Percentiles rank a stretch among this genome's conserved stretches.
These are phyloP conservation scores for Saccharomyces jurei DNA, from an alignment of 805 yeast genomes.

Conservation along the genomic window DNA sequence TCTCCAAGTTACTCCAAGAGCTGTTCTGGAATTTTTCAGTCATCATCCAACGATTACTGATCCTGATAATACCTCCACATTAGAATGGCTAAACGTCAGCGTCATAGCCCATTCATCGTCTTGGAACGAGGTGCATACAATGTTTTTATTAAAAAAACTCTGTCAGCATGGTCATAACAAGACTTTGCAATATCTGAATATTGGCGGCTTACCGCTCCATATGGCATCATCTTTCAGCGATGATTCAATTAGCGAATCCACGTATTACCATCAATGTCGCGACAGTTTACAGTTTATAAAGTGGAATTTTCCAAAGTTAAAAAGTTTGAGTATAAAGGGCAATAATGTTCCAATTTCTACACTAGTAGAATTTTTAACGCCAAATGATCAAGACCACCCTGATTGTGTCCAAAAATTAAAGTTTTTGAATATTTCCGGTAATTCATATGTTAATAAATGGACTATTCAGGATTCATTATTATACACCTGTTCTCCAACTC, in stretches of 20 bases:
- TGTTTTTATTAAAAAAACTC: constrained; percentile 38
- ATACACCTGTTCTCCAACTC: constrained; percentile 38
- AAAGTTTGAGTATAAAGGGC: constrained; percentile 32
- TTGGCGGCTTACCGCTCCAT: constrained; percentile 59
- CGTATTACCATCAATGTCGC: constrained; percentile 24
- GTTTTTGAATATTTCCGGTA: constrained; percentile 61
- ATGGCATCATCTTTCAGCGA: constrained; percentile 19
- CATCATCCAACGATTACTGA: constrained; percentile 57
- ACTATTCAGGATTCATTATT: constrained; percentile 42
- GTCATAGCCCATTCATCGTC: constrained; percentile 56
- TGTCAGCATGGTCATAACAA: constrained; percentile 30
- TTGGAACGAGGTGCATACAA: constrained; percentile 43
- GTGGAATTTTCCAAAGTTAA: constrained; percentile 33
- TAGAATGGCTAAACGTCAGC: constrained; percentile 61
- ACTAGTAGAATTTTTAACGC: constrained; percentile 30
- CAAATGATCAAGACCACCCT: constrained; percentile 13
- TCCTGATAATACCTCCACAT: constrained; percentile 33
- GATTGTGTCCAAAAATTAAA: constrained; percentile 32
- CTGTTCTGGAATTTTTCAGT: constrained; percentile 57
- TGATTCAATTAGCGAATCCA: constrained; percentile 12
- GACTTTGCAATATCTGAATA: constrained; percentile 40
- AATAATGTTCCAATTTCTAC: constrained; percentile 29
- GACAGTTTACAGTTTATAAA: constrained; percentile 34
- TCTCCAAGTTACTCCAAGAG: constrained; percentile 63
- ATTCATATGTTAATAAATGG: constrained; percentile 53